Evolutionary conservation across 2,329 filamentous ascomycete species (phyloP), one percentile per base, ranked within the genome.

Genomic region (Geosmithia flava): DNA sequence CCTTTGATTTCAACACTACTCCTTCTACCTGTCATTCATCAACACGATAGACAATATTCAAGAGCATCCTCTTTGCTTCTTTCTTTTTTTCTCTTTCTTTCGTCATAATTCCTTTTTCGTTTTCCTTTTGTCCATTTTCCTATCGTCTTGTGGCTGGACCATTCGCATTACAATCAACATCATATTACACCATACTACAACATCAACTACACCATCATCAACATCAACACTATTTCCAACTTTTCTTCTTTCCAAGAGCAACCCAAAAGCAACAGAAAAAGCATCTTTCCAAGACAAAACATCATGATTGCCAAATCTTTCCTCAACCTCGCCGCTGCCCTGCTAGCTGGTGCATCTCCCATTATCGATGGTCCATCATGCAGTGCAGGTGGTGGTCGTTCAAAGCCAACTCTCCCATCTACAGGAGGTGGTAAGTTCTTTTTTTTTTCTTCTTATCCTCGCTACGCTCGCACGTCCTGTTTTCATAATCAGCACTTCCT

Each of bases 401-500:
- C 48, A 19, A 37, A 27, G 13, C 50, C 51, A 33, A 45, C 52
- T 20, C 59, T 75, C 15, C 71, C 69, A 30, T 59, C 59, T 47
- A 71, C 58, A 19, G 65, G 64, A 42, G 59, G 59, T 53, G 54
- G 65, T 67, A 59, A 59, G 63, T 62, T 16, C 19, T 27, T 27
- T 27, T 27, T 27, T 27, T 27, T 27, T 27, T 27, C 8, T 27
- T 8, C 23, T 27, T 8, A 27, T 27, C 23, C 23, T 27, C 23
- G 8, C 23, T 27, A 4, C 23, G 23, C 8, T 27, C 23, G 23
- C 23, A 27, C 23, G 23, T 27, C 23, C 8, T 27, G 4, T 27
- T 27, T 8, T 5, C 23, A 27, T 27, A n/a, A n/a, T n/a, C n/a
- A n/a, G n/a, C n/a, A n/a, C n/a, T n/a, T 8, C 23, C 23, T 27